phyloP scores from a whole-genome alignment of 2,329 filamentous ascomycete genomes.

The Allantophomopsis cytisporea region DNA sequence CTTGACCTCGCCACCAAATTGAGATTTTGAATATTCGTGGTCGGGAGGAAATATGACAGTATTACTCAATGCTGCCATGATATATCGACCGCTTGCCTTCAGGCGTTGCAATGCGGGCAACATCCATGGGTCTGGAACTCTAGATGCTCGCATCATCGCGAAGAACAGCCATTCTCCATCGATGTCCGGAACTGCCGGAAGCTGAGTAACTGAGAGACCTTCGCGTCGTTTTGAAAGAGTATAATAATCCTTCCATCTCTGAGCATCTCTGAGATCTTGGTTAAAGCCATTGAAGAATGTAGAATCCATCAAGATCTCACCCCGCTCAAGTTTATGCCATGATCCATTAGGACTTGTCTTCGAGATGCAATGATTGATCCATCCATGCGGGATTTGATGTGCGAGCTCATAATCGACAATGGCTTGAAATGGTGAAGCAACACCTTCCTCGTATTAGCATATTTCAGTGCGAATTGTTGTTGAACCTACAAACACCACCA shows the following conservation, averaged over 20 bases:
- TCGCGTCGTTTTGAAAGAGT: slow-evolving; percentile 25
- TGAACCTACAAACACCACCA: slow-evolving; percentile 79
- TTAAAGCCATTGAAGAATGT: slow-evolving; percentile 68
- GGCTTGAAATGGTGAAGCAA: slow-evolving; percentile 80
- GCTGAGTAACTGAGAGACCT: slow-evolving; percentile 20
- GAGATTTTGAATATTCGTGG: slow-evolving; percentile 49
- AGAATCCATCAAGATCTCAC: slow-evolving; percentile 62
- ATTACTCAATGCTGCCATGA: slow-evolving; percentile 78
- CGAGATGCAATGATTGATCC: slow-evolving; percentile 85
- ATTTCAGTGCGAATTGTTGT: slow-evolving; percentile 6
- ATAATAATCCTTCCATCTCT: slow-evolving; percentile 59
- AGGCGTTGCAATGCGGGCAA: slow-evolving; percentile 66
- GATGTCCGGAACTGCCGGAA: slow-evolving; percentile 56
- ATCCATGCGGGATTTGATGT: slow-evolving; percentile 68
- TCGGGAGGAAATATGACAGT: slow-evolving; percentile 74
- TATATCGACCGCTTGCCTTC: slow-evolving; percentile 45
- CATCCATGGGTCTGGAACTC: slow-evolving; percentile 72
- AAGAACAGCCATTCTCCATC: slow-evolving; percentile 74
- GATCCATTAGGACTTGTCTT: slow-evolving; percentile 62
- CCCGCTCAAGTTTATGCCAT: slow-evolving; percentile 83
- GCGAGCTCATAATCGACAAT: slow-evolving; percentile 81
- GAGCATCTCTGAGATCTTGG: slow-evolving; percentile 51
- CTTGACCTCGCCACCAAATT: slow-evolving; percentile 41
- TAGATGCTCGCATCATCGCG: slow-evolving; percentile 73
- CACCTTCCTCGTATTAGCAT: slow-evolving; percentile 25